Conservation (phyloP, 2,329 filamentous ascomycete species). For the Albophoma yamanashiensis region DNA sequence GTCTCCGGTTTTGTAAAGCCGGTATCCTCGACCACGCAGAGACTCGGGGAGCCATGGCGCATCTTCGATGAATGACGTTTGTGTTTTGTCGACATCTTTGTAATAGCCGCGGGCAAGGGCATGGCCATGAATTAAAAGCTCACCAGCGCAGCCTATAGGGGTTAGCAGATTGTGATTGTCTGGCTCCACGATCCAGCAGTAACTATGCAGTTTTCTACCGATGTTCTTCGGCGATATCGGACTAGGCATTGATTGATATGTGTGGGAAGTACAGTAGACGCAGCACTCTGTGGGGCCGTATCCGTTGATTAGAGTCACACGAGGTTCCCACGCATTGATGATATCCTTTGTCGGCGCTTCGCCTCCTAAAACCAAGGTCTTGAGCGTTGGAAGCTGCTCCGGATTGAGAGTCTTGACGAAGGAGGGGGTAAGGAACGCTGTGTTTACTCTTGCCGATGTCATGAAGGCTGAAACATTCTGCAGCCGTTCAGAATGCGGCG, state of each 20-base stretch:
- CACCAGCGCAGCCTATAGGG: slow-evolving; percentile 4
- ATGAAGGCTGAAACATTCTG: background rate
- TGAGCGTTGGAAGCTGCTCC: background rate
- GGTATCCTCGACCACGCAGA: background rate
- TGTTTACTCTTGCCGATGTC: background rate
- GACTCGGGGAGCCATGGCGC: background rate
- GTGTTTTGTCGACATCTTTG: background rate
- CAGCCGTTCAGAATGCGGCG: background rate
- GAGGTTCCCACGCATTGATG: slow-evolving; percentile 2
- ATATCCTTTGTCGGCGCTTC: slow-evolving; percentile 3
- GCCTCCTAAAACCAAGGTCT: slow-evolving; percentile 3
- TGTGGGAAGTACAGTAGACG: background rate
- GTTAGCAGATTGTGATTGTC: background rate
- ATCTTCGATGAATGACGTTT: background rate
- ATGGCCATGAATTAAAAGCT: slow-evolving; percentile 6
- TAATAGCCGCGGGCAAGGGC: slow-evolving; percentile 4
- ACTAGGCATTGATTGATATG: background rate
- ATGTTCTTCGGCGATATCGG: background rate
- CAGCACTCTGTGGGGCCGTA: slow-evolving; percentile 6
- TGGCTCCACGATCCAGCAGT: slow-evolving; percentile 3
- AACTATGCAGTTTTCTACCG: slow-evolving; percentile 1
- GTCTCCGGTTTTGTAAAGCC: slow-evolving; percentile 10
- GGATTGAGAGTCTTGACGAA: slow-evolving; percentile 1
- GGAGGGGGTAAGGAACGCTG: slow-evolving; percentile 2
- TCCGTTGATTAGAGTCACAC: slow-evolving; percentile 4